phyloP scores from a whole-genome alignment of 192 early-diverging fungal species.

The Backusella luteola region DNA sequence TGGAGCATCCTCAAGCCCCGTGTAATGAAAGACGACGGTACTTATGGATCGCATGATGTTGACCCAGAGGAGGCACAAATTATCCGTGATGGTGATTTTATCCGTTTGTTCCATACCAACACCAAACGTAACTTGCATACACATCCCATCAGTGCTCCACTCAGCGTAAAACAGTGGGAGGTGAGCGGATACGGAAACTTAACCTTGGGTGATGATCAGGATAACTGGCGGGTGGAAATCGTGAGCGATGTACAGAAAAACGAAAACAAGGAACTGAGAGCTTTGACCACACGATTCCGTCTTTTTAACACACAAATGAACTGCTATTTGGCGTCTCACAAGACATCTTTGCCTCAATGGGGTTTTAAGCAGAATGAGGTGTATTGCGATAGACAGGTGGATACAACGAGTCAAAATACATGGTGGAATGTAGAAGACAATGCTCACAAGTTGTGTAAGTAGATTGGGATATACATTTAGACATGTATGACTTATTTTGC shows the following conservation, averaged over 20 bases:
- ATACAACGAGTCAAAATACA: conserved; percentile 57
- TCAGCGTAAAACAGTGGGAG: conserved; percentile 79
- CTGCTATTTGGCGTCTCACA: conserved; percentile 77
- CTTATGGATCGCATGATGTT: conserved; percentile 3
- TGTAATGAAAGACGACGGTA: background rate
- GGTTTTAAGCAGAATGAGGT: conserved; percentile 95
- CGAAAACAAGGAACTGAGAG: conserved; percentile 50
- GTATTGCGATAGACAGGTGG: conserved; percentile 72
- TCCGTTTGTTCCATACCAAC: conserved; percentile 75
- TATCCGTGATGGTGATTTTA: conserved; percentile 73
- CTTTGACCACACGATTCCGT: conserved; percentile 81
- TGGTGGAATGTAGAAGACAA: conserved; percentile 96
- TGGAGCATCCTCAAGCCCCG: conserved; percentile 76
- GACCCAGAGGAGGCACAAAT: conserved; percentile 39
- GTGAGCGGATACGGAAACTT: conserved; percentile 87
- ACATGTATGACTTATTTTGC: background rate
- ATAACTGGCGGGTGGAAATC: conserved; percentile 89
- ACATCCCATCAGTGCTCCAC: conserved; percentile 73
- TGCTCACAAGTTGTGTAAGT: conserved; percentile 57
- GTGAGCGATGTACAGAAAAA: conserved; percentile 62
- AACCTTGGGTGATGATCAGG: conserved; percentile 74
- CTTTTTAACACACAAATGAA: conserved; percentile 68
- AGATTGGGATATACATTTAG: background rate
- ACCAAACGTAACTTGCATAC: conserved; percentile 85
- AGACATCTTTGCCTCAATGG: conserved; percentile 89